Percentiles rank a stretch among this genome's conserved stretches.
These are phyloP conservation scores for Capsicum pubescens DNA, from an alignment of 257 asterid genomes.

Conservation along the genomic window DNA sequence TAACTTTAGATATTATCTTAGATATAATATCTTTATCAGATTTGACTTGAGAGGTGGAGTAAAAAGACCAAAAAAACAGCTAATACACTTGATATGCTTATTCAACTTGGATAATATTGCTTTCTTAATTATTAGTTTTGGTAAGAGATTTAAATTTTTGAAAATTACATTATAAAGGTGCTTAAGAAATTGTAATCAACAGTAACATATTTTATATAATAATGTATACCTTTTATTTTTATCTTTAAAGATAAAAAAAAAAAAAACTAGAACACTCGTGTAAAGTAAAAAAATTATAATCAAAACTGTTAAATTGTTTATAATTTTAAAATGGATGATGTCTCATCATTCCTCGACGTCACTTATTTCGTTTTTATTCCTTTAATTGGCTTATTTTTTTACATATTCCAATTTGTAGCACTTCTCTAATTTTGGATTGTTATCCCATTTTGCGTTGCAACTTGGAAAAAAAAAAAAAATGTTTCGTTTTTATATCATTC, in stretches of 20 bases:
- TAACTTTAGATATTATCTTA: neutral
- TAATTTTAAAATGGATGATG: neutral
- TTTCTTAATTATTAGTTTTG: neutral
- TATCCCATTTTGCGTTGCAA: neutral
- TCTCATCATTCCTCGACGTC: neutral
- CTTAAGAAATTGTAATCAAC: neutral
- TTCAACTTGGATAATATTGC: neutral
- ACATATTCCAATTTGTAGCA: neutral
- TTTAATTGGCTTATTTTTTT: constrained; percentile 10
- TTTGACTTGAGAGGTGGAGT: neutral
- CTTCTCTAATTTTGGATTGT: neutral
- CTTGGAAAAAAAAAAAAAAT: neutral
- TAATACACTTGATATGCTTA: neutral
- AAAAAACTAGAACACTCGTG: no score
- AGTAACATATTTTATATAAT: neutral
- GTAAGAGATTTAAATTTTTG: neutral
- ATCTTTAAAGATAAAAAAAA: no score
- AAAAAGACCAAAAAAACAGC: neutral
- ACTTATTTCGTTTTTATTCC: constrained; percentile 3
- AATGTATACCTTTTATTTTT: no score
- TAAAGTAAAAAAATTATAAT: neutral
- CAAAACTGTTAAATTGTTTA: neutral
- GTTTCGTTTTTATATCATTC: neutral
- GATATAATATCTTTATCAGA: neutral
- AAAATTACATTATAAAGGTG: neutral